Base-by-base conservation (phyloP, 1,284 basidiomycete species). In the Veloporphyrellus conicus region DNA sequence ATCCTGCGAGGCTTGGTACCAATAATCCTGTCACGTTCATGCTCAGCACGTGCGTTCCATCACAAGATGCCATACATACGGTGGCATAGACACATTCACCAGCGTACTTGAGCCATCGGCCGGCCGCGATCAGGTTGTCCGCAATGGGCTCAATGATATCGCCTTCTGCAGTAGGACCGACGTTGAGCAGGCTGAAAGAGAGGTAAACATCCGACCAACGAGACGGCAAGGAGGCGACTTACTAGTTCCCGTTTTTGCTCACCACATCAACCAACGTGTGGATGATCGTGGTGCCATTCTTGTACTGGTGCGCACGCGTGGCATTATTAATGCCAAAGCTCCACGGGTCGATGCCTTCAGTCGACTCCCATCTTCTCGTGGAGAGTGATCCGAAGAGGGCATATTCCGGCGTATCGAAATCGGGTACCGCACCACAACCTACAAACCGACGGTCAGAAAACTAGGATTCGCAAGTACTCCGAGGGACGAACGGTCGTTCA, bases 331-430 rank as follows among this genome's bases (percentile, higher is more conserved):
- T 61, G 1, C 75, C 71, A 53, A 73, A 78, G 45, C 72, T 75
- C 43, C 59, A 67, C 0, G 77, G 76, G 47, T 76, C 73, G 66
- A 76, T 69, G 19, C 77, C 77, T 49, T 76, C 78, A 35, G 65
- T 78, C 16, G 72, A 78, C 59, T 82, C 81, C 81, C 81, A 82
- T 44, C 68, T 71, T 32, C 64, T 62, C 1, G 73, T 68, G 41
- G 80, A 77, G 16, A 76, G 72, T 1, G 74, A 70, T 19, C 69
- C 70, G 47, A 78, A 81, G 1, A 68, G 68, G 1, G 72, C 65
- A 48, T 81, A 81, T 53, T 83, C 81, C 0, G 80, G 80, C 0
- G 79, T 82, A 45, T 75, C 73, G 52, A 79, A 79, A 53, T 81
- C 78, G 2, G 73, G 68, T 9, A 73, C 68, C 19, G 67, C 63